phyloP scores from a whole-genome alignment of 768 basidiomycete species.

The Daedaleopsis nitida region DNA sequence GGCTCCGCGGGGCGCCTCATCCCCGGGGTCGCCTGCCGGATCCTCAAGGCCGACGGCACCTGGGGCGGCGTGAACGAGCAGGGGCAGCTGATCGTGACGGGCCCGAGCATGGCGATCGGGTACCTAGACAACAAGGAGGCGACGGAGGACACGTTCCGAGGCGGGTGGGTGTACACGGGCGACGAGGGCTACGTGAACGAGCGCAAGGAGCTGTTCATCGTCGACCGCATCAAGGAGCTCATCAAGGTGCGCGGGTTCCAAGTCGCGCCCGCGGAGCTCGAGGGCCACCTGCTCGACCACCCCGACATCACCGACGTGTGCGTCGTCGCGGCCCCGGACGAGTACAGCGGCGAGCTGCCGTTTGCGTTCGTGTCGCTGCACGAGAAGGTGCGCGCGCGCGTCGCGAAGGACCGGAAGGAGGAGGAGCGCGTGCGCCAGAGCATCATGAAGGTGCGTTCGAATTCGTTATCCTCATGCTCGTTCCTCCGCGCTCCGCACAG shows the following conservation, averaged over 20 bases:
- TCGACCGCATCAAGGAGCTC: constrained; percentile 49
- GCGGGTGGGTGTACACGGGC: constrained; percentile 33
- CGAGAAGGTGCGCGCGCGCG: constrained; percentile 38
- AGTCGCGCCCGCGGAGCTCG: constrained; percentile 39
- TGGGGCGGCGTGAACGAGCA: constrained; percentile 58
- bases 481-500: too few species aligned
- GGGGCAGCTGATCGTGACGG: constrained; percentile 62
- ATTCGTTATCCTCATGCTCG: constrained; percentile 32
- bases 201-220: constrained; percentile 21
- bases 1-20: constrained; percentile 62
- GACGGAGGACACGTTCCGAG: constrained; percentile 26
- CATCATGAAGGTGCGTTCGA: constrained; percentile 60
- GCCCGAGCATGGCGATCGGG: constrained; percentile 61
- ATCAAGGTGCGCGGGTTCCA: constrained; percentile 59
- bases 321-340: constrained; percentile 63
- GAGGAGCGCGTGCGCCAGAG: constrained; percentile 42
- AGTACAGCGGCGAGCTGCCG: constrained; percentile 75
- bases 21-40: constrained; percentile 56
- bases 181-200: constrained; percentile 29
- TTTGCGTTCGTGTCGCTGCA: constrained; percentile 65
- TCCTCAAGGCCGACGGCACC: constrained; percentile 60
- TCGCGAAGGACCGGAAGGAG: constrained; percentile 35
- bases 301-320: constrained; percentile 44
- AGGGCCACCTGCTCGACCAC: constrained; percentile 38
- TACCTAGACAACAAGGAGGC: constrained; percentile 62